Evolutionary conservation across 1,139 yeast species (phyloP), one percentile per base, ranked within the genome.

Genomic region (Protomyces gravidus): DNA sequence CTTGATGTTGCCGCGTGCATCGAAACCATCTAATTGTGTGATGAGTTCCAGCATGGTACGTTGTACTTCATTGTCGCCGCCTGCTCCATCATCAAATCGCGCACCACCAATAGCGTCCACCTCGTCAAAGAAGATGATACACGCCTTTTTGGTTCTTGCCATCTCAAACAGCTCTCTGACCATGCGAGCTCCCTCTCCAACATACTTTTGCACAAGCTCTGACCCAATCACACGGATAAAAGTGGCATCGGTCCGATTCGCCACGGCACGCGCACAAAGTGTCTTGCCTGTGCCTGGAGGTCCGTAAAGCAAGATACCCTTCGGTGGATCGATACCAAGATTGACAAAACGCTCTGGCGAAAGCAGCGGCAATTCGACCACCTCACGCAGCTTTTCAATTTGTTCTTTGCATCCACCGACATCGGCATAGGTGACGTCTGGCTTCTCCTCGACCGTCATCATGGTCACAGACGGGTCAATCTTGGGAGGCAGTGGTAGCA

Each of bases 221-320:
- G 97, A 89, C 4, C 98, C 98, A 76, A 92, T 92, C 60, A 92
- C 98, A 70, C 98, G 83, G 66, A 92, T 92, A 69, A 92, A 92
- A 0, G 98, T 92, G 33, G 98, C 98, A 74, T 92, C 98, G 1
- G 98, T 92, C 77, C 98, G 84, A 73, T 92, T 92, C 57, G 98
- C 98, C 26, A 92, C 98, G 0, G 98, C 98, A 70, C 98, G 81
- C 0, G 98, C 98, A 78, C 97, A 92, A 62, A 92, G 77, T 0
- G 98, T 92, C 72, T 92, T 92, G 73, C 98, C 98, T 1, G 98
- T 92, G 68, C 98, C 98, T 52, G 98, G 98, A 17, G 98, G 98
- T 0, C 98, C 98, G 71, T 92, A 92, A 59, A 92, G 78, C 68
- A 92, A 77, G 65, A 92, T 89, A 70, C 98, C 98, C 76, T 92